Base-by-base conservation (phyloP, 2,329 filamentous ascomycete species). In the Paracamarosporium sp. region DNA sequence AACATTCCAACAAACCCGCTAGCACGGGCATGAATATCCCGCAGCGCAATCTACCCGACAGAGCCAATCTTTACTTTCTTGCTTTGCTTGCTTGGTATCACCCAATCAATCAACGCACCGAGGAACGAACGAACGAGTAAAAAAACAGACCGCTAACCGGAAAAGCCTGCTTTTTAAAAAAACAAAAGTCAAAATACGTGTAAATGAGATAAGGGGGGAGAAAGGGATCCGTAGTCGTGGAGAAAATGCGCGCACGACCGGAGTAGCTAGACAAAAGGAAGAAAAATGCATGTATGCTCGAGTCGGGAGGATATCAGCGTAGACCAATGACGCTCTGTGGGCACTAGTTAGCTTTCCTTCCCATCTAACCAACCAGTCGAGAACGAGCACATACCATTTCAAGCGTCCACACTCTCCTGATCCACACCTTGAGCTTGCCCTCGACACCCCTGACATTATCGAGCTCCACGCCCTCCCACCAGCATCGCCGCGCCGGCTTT, bases 391-490 rank as follows among this genome's bases (percentile, higher is more conserved):
- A 28, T 77, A 88, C 87, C 87, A 99, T 99, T 83, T 99, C 95
- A 57, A 99, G 84, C 58, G 95, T 99, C 95, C 95, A 99, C 58
- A 99, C 95, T 70, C 95, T 87, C 72, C 95, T 86, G 75, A 99
- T 98, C 95, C 95, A 99, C 57, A 99, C 93, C 80, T 99, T 99
- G 66, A 99, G 84, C 75, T 89, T 92, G 51, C 93, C 94, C 50
- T 96, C 88, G 7, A 98, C 90, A 13, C 95, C 95, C 50, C 96
- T 92, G 12, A 99, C 91, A 64, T 91, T 85, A 17, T 95, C 87
- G 43, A 99, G 83, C 76, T 98, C 93, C 35, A 99, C 90, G 24
- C 95, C 95, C 77, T 99, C 95, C 95, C 95, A 99, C 95, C 95
- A 99, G 82, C 95, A 99, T 76, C 95, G 86, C 60, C 95, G 84